Evolutionary conservation across 1,284 basidiomycete species (phyloP).

Genomic region (Lentinula novae-zelandiae): DNA sequence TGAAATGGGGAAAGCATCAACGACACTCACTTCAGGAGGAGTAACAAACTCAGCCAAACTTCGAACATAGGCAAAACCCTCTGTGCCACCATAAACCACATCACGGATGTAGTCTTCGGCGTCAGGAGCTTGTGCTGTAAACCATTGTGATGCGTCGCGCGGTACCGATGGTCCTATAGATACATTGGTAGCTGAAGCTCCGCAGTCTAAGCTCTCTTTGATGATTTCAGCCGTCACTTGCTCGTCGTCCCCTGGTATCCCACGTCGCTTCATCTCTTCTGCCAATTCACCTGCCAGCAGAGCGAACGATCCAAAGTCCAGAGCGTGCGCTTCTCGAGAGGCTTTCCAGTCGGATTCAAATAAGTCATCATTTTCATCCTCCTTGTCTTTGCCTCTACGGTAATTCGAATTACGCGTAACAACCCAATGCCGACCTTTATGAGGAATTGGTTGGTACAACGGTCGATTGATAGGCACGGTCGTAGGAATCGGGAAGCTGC

Average conservation of each 20-base stretch:
- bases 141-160: slow-evolving; percentile 39
- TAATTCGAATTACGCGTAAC: slow-evolving; percentile 33
- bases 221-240: slow-evolving; percentile 30
- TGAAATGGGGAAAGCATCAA: not conserved
- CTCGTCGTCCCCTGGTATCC: slow-evolving; percentile 29
- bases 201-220: slow-evolving; percentile 31
- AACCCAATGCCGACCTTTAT: slow-evolving; percentile 38
- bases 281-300: slow-evolving; percentile 44
- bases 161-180: not conserved
- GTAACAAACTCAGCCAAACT: slow-evolving; percentile 68
- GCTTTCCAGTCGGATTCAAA: slow-evolving; percentile 36
- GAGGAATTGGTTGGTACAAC: slow-evolving; percentile 16
- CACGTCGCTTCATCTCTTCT: slow-evolving; percentile 39
- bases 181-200: slow-evolving; percentile 13
- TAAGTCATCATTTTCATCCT: slow-evolving; percentile 37
- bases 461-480: slow-evolving; percentile 23
- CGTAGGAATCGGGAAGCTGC: slow-evolving; percentile 22
- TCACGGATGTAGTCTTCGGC: slow-evolving; percentile 64
- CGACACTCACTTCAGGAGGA: slow-evolving; percentile 17
- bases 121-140: slow-evolving; percentile 37
- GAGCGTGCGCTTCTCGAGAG: slow-evolving; percentile 46
- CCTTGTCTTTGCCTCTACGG: slow-evolving; percentile 52
- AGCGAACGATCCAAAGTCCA: slow-evolving; percentile 62
- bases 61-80: slow-evolving; percentile 68
- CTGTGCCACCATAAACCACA: slow-evolving; percentile 70